Conservation (phyloP, 73 alveolate species). For the Effrenium voratum region DNA sequence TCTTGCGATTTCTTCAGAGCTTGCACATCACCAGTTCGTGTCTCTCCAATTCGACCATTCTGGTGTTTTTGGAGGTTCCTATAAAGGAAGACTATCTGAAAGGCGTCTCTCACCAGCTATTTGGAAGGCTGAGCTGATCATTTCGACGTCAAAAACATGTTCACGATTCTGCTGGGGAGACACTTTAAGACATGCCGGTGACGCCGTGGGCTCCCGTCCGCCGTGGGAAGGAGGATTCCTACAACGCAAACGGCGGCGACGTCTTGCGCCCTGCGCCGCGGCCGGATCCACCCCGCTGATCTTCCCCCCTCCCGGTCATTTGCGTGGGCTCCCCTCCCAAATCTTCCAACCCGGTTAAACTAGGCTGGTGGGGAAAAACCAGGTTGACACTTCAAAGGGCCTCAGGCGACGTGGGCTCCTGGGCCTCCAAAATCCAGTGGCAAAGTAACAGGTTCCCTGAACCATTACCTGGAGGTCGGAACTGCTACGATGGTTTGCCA, state of each 20-base stretch:
- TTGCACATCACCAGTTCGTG: too few relatives aligned
- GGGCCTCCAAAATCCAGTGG: neutral
- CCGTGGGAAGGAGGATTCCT: neutral
- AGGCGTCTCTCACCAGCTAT: neutral
- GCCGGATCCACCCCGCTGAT: slow-evolving; percentile 27
- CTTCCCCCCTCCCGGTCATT: neutral
- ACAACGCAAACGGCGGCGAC: neutral
- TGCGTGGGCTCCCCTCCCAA: slow-evolving; percentile 15
- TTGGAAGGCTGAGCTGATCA: neutral
- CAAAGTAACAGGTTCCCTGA: neutral
- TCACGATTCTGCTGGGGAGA: neutral
- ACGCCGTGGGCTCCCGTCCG: neutral
- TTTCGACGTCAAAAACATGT: neutral
- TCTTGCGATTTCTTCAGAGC: too few relatives aligned
- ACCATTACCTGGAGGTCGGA: neutral
- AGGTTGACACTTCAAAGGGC: neutral
- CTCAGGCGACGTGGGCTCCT: neutral
- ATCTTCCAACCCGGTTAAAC: neutral
- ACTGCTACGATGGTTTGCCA: too few relatives aligned
- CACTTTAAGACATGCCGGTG: neutral
- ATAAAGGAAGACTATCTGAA: neutral
- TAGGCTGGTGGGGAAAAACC: neutral
- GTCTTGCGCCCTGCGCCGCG: slow-evolving; percentile 27
- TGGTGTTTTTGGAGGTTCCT: neutral
- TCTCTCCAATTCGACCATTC: too few relatives aligned